These are phyloP conservation scores for Myrmaecium sp. DNA, from an alignment of 2,329 filamentous ascomycete species.

Conservation along the genomic window DNA sequence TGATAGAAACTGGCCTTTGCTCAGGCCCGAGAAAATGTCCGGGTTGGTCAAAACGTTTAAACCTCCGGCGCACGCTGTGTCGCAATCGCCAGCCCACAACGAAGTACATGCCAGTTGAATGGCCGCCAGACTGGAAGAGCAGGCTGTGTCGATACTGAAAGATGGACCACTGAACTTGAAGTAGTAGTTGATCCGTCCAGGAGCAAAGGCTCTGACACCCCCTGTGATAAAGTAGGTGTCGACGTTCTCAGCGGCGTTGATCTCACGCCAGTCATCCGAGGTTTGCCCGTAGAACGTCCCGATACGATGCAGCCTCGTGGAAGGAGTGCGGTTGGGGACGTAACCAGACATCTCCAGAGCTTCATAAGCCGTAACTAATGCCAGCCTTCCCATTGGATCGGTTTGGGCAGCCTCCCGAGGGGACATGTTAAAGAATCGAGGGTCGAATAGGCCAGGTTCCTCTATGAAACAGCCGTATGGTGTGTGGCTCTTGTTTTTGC, in stretches of 20 bases:
- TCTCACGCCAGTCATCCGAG: constrained; percentile 61
- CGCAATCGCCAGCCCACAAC: constrained; percentile 58
- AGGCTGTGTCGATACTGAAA: constrained; percentile 61
- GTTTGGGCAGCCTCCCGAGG: constrained; percentile 65
- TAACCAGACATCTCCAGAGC: constrained; percentile 69
- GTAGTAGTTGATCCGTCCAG: constrained; percentile 56
- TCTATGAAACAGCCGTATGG: constrained; percentile 63
- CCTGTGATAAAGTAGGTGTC: constrained; percentile 53
- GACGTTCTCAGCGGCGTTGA: constrained; percentile 55
- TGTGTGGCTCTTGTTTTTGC: constrained; percentile 59
- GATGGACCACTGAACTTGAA: constrained; percentile 62
- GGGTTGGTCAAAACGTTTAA: constrained; percentile 66
- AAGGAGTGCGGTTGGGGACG: constrained; percentile 53
- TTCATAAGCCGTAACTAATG: constrained; percentile 62
- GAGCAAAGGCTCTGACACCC: constrained; percentile 43
- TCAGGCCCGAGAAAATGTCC: constrained; percentile 61
- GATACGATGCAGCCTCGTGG: constrained; percentile 46
- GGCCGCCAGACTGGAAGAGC: constrained; percentile 56
- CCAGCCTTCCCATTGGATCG: constrained; percentile 65
- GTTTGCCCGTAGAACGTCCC: constrained; percentile 62
- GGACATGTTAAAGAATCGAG: constrained; percentile 79
- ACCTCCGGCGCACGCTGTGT: constrained; percentile 66
- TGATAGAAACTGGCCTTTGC: constrained; percentile 61
- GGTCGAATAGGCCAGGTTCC: constrained; percentile 61
- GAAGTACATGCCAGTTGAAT: constrained; percentile 58